Evolutionary conservation across 805 yeast genomes (phyloP).

Genomic region (Barnettozyma wickerhamii): DNA sequence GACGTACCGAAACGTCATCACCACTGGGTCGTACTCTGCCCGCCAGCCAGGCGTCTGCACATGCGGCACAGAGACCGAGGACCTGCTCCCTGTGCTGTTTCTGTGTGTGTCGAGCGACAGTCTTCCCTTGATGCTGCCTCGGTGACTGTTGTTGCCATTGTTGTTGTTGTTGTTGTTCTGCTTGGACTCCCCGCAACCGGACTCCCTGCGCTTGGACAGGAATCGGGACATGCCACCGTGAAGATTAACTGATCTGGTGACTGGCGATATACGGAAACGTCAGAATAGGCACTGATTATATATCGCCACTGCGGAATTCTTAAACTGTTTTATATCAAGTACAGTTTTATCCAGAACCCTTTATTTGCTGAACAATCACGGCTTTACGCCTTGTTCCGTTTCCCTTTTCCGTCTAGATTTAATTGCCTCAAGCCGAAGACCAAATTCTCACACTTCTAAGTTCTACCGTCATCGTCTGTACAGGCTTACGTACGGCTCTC

Average conservation of each 20-base stretch:
- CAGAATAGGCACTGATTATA: too few relatives aligned
- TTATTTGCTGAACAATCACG: not conserved
- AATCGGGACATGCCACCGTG: not conserved
- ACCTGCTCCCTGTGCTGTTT: not conserved
- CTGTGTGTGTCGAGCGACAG: constrained; percentile 1
- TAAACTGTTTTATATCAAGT: too few relatives aligned
- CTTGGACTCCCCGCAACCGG: not conserved
- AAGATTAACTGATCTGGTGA: too few relatives aligned
- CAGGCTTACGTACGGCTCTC: too few relatives aligned
- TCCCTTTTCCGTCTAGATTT: not conserved
- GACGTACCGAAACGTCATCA: constrained; percentile 30
- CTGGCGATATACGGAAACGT: too few relatives aligned
- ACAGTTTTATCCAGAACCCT: not conserved
- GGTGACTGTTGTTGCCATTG: not conserved
- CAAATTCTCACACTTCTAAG: too few relatives aligned
- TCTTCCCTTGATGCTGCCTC: not conserved
- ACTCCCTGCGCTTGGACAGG: not conserved
- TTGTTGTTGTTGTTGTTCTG: not conserved
- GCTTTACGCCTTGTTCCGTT: not conserved
- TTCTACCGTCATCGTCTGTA: too few relatives aligned
- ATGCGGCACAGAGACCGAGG: constrained; percentile 6
- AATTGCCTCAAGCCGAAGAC: too few relatives aligned
- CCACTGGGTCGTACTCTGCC: constrained; percentile 24
- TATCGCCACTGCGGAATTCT: too few relatives aligned
- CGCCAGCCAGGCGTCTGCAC: constrained; percentile 22